A percentile compares a stretch with the other conserved stretches of the same genome.
phyloP scores from a whole-genome alignment of 495 filamentous ascomycete genomes.

The Neurospora sp. region DNA sequence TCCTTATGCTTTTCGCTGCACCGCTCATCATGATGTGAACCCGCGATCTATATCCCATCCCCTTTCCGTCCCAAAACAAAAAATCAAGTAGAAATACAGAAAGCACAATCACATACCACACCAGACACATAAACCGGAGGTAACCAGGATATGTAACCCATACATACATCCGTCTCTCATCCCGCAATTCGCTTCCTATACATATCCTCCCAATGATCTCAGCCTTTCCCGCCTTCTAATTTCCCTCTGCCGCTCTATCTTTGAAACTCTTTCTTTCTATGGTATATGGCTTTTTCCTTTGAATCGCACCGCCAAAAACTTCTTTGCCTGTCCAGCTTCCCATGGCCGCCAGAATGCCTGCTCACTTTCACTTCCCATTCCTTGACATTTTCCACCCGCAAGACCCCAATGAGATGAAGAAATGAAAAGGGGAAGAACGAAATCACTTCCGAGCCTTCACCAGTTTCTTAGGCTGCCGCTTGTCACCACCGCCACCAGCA shows the following conservation, averaged over 20 bases:
- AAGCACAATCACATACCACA: not conserved
- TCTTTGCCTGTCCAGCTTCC: not conserved
- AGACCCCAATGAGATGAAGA: not conserved
- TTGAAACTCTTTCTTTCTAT: not conserved
- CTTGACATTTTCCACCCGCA: not conserved
- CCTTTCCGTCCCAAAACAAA: not conserved
- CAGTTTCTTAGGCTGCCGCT: conserved; percentile 19
- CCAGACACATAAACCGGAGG: not conserved
- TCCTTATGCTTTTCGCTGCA: not conserved
- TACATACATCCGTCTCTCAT: not conserved
- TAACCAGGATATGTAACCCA: not conserved
- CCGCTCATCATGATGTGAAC: not conserved
- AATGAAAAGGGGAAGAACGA: not conserved
- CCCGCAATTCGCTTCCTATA: not conserved
- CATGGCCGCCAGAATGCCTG: not conserved
- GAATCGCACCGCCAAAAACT: not conserved
- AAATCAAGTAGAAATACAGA: not conserved
- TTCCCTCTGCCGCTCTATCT: not conserved
- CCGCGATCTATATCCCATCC: not conserved
- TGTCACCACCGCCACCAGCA: not conserved
- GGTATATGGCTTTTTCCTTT: not conserved
- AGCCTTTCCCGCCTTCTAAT: not conserved
- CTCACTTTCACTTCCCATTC: not conserved
- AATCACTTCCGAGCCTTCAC: conserved; percentile 13
- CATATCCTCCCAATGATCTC: not conserved